Percentiles rank a stretch among this genome's conserved stretches.
These are phyloP conservation scores for Pseudozyma hubeiensis DNA, from an alignment of 1,284 basidiomycete species.

Conservation along the genomic window DNA sequence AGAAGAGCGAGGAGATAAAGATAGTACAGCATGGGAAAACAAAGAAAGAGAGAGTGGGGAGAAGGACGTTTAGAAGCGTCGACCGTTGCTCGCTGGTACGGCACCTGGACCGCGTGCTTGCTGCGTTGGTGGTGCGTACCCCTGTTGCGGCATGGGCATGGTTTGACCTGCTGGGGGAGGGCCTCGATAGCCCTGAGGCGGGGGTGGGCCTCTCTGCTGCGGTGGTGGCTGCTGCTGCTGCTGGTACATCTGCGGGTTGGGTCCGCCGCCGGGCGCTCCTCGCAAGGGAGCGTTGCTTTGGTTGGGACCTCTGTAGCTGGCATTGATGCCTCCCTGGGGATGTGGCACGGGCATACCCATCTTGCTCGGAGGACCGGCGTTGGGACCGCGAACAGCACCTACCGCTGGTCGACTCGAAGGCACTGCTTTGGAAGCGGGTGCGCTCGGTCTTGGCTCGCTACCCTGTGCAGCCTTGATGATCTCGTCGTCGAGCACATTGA, in stretches of 20 bases:
- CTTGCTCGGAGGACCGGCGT: slow-evolving; percentile 18
- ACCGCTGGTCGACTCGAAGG: slow-evolving; percentile 44
- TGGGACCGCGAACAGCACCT: slow-evolving; percentile 27
- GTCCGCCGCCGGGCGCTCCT: slow-evolving; percentile 28
- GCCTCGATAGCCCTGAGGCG: slow-evolving; percentile 33
- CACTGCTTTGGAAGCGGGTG: slow-evolving; percentile 23
- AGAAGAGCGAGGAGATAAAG: slow-evolving; percentile 1
- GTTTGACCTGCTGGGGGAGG: slow-evolving; percentile 25
- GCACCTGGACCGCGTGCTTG: slow-evolving; percentile 32
- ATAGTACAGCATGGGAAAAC: neutral
- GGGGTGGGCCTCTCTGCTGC: slow-evolving; percentile 29
- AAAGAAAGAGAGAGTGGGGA: neutral
- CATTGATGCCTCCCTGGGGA: slow-evolving; percentile 33
- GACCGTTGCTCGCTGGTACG: slow-evolving; percentile 30
- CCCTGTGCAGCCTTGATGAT: slow-evolving; percentile 67
- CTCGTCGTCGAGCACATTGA: slow-evolving; percentile 68
- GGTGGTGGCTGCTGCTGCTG: slow-evolving; percentile 21
- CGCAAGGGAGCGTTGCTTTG: slow-evolving; percentile 30
- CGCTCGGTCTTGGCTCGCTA: slow-evolving; percentile 27
- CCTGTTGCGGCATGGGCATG: slow-evolving; percentile 33
- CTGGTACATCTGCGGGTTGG: slow-evolving; percentile 52
- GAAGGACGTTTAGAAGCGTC: slow-evolving; percentile 26
- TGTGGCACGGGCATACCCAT: slow-evolving; percentile 39
- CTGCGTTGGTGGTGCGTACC: slow-evolving; percentile 34
- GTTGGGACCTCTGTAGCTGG: slow-evolving; percentile 30